Percentiles rank a stretch among this genome's conserved stretches.
These are phyloP conservation scores for Carex kokanica DNA, from an alignment of 176 grass and related monocot genomes.

Conservation along the genomic window DNA sequence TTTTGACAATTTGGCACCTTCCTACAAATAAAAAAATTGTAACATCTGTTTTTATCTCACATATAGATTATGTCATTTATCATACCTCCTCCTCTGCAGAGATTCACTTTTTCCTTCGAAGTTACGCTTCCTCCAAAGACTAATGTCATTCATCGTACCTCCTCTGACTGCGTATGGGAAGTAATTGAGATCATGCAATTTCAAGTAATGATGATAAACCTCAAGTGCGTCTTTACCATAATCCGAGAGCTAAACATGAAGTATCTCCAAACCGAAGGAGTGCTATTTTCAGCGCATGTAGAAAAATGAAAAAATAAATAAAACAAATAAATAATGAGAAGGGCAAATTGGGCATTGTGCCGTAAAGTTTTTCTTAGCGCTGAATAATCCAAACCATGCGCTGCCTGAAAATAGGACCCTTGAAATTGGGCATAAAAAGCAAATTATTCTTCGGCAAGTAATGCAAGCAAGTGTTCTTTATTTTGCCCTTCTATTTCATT, in stretches of 20 bases:
- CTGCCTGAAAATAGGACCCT: neutral
- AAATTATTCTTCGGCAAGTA: too few species aligned
- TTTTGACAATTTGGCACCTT: too few species aligned
- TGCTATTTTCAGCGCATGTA: too few species aligned
- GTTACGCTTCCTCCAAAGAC: neutral
- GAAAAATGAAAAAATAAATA: too few species aligned
- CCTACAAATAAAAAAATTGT: too few species aligned
- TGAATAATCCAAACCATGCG: neutral
- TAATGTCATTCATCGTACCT: neutral
- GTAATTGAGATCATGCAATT: neutral
- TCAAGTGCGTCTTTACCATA: neutral
- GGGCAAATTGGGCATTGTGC: too few species aligned
- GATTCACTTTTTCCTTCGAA: neutral
- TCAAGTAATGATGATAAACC: neutral
- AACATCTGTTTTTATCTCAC: too few species aligned
- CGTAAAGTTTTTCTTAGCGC: neutral
- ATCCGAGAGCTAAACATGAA: neutral
- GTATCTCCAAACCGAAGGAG: neutral
- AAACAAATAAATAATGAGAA: too few species aligned
- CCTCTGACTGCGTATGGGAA: neutral
- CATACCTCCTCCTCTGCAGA: neutral
- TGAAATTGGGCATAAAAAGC: too few species aligned
- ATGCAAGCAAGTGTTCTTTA: too few species aligned
- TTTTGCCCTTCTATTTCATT: too few species aligned
- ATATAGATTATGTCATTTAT: too few species aligned